Conservation (phyloP, 83 land plant genomes). For the Diphasiastrum complanatum region DNA sequence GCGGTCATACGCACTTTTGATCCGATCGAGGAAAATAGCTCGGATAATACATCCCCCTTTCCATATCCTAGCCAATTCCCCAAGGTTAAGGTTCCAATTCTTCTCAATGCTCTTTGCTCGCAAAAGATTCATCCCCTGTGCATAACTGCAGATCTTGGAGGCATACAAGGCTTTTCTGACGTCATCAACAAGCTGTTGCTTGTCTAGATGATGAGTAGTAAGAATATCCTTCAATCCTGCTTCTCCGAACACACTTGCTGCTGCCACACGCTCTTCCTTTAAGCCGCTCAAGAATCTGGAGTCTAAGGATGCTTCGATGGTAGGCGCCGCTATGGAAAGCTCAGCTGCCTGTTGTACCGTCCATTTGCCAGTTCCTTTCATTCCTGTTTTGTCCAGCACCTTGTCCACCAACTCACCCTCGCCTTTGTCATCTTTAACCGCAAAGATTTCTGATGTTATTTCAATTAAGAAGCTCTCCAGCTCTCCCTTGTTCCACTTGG, state of each 20-base stretch:
- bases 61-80: constrained; percentile 33
- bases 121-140: constrained; percentile 33
- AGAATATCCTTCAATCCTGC: constrained; percentile 19
- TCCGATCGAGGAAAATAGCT: constrained; percentile 29
- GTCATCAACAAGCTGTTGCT: constrained; percentile 27
- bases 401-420: constrained; percentile 28
- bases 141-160: constrained; percentile 37
- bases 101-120: constrained; percentile 31
- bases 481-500: constrained; percentile 31
- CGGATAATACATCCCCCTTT: constrained; percentile 35
- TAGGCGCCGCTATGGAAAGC: constrained; percentile 32
- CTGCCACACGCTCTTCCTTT: constrained; percentile 31
- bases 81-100: constrained; percentile 29
- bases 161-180: constrained; percentile 35
- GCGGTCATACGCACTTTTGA: constrained; percentile 32
- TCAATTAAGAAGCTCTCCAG: constrained; percentile 32
- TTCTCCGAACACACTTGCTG: constrained; percentile 14
- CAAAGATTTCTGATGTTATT: constrained; percentile 29
- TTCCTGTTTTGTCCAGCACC: constrained; percentile 31
- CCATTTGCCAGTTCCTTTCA: constrained; percentile 38
- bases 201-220: constrained; percentile 14
- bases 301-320: constrained; percentile 30
- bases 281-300: constrained; percentile 26
- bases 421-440: constrained; percentile 28
- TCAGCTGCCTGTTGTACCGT: constrained; percentile 37